Evolutionary conservation across 2,329 filamentous ascomycete species (phyloP), one percentile per base, ranked within the genome.

Genomic region (Westerdykella aurantiaca): DNA sequence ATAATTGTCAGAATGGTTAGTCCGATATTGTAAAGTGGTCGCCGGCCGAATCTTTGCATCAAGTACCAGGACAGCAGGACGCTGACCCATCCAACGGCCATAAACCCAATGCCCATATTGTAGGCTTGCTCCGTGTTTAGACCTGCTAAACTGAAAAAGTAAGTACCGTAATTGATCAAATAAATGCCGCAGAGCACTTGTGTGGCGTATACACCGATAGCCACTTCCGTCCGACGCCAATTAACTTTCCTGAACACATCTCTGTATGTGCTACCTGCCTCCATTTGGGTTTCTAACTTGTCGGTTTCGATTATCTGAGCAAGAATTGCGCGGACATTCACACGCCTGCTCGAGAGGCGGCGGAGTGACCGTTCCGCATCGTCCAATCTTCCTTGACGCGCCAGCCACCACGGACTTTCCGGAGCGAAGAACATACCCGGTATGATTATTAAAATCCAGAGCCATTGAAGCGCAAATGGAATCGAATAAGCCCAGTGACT

Each of bases 261-360:
- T 53, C 76, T 67, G 65, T 91, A 94, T 37, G 77, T 82, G 9
- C 84, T 78, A 34, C 87, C 86, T 10, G 72, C 71, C 43, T 63
- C 69, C 55, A 69, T 63, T 41, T 71, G 64, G 44, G 63, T 62
- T 63, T 94, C 88, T 5, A 93, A 71, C 0, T 82, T 82, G 1
- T 85, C 88, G 1, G 88, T 94, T 60, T 90, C 85, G 1, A 88
- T 80, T 83, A 95, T 93, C 85, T 93, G 90, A 53, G 85, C 82
- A 44, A 94, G 75, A 0, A 85, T 89, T 1, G 66, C 61, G 29
- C 62, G 60, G 10, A 69, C 65, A 37, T 73, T 68, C 18, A 69
- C 59, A 14, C 58, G 45, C 12, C 54, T 46, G 57, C 75, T 81
- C 2, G 82, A 85, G 21, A 87, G 69, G 3, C 82, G 78, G 41